Conservation (phyloP, 768 basidiomycete species). For the Lanmaoa pseudosensibilis region DNA sequence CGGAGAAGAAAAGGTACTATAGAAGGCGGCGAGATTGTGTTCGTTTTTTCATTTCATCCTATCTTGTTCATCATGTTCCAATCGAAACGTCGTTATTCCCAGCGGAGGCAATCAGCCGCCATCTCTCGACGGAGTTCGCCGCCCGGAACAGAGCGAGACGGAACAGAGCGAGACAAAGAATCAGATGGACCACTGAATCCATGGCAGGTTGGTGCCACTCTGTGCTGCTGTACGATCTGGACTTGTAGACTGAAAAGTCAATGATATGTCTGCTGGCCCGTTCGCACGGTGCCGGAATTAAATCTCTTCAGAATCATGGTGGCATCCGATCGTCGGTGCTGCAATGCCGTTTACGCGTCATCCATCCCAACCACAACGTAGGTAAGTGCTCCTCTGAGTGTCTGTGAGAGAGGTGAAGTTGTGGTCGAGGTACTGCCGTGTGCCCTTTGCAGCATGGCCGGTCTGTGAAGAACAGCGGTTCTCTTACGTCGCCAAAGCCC, state of each 20-base stretch:
- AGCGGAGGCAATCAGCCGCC: conserved; percentile 9
- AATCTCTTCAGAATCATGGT: neutral
- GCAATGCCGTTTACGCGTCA: neutral
- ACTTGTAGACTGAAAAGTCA: neutral
- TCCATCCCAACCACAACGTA: too few relatives aligned
- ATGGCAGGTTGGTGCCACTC: neutral
- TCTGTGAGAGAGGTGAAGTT: neutral
- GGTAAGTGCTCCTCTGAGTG: too few relatives aligned
- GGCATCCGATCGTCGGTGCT: neutral
- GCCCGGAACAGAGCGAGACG: conserved; percentile 10
- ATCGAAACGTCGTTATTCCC: conserved; percentile 15
- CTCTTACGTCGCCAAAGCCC: neutral
- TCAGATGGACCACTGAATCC: neutral
- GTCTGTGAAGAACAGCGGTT: neutral
- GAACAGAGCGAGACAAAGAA: conserved; percentile 7
- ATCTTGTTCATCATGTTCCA: conserved; percentile 6
- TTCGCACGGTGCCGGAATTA: neutral
- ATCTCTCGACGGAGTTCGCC: conserved; percentile 6
- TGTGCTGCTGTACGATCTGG: neutral
- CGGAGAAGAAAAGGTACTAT: neutral
- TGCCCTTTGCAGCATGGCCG: neutral
- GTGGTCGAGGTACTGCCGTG: neutral
- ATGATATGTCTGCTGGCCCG: neutral
- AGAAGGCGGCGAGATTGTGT: neutral
- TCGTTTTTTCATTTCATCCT: conserved; percentile 7